A percentile compares a stretch with the other conserved stretches of the same genome.
Conservation (phyloP, 805 yeast species). For the Hanseniaspora taiwanica region DNA sequence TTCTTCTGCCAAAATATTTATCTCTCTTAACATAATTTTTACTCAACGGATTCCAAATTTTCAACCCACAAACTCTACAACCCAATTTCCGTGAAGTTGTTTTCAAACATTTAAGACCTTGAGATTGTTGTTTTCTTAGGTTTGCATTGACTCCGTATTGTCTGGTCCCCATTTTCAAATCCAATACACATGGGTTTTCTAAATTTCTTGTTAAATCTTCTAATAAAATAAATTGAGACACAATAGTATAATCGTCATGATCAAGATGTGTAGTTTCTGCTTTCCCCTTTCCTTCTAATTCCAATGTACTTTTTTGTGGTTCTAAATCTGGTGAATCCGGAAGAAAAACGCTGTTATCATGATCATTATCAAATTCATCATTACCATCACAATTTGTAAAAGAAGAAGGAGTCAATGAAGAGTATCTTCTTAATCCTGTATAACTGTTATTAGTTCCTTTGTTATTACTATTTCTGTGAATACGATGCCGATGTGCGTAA, state of each 20-base stretch:
- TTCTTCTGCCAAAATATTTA: slow-evolving; percentile 81
- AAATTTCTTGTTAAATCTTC: slow-evolving; percentile 85
- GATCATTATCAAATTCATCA: too few species aligned
- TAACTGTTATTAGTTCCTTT: neutral
- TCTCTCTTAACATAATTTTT: slow-evolving; percentile 54
- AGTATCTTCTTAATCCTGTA: too few species aligned
- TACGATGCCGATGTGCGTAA: neutral
- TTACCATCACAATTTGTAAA: too few species aligned
- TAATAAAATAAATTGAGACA: slow-evolving; percentile 56
- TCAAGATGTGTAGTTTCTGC: slow-evolving; percentile 5
- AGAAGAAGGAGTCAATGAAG: too few species aligned
- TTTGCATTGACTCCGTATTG: slow-evolving; percentile 95
- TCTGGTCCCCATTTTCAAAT: slow-evolving; percentile 95
- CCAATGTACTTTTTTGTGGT: too few species aligned
- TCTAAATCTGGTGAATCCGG: too few species aligned
- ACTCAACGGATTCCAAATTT: slow-evolving; percentile 48
- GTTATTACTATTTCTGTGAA: neutral
- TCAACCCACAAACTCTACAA: slow-evolving; percentile 90
- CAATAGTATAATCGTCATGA: slow-evolving; percentile 19
- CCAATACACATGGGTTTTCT: slow-evolving; percentile 80
- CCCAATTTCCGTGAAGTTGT: slow-evolving; percentile 80
- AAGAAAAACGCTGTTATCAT: too few species aligned
- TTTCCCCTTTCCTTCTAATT: neutral
- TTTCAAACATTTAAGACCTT: slow-evolving; percentile 60
- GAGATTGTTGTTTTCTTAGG: slow-evolving; percentile 58